Evolutionary conservation across 495 filamentous ascomycete species (phyloP).

Genomic region (Penicillium waksmanii): DNA sequence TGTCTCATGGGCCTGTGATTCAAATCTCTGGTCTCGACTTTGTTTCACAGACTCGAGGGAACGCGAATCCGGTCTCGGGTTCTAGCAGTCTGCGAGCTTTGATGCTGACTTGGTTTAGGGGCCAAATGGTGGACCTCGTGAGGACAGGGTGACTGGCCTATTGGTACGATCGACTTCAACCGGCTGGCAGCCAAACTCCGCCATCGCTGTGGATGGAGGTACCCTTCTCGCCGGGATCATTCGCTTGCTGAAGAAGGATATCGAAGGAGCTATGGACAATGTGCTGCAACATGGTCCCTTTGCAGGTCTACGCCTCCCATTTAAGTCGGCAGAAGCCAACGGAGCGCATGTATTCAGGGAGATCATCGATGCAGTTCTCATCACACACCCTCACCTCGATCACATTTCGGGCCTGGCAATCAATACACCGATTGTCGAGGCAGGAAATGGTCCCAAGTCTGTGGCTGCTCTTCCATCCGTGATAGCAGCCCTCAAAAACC

Average conservation of each 20-base stretch:
- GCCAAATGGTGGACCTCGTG: constrained; percentile 84
- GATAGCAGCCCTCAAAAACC: constrained; percentile 83
- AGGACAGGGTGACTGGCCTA: constrained; percentile 86
- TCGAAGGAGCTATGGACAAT: constrained; percentile 35
- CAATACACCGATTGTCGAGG: constrained; percentile 82
- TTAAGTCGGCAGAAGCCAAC: constrained; percentile 68
- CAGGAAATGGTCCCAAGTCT: constrained; percentile 74
- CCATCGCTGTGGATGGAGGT: constrained; percentile 91
- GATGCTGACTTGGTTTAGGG: constrained; percentile 63
- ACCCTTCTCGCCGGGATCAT: constrained; percentile 85
- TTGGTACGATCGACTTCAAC: constrained; percentile 81
- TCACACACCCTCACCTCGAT: constrained; percentile 94
- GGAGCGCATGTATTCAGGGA: constrained; percentile 75
- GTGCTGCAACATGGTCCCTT: constrained; percentile 64
- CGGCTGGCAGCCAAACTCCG: constrained; percentile 75
- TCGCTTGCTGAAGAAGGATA: constrained; percentile 65
- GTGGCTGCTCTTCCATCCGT: constrained; percentile 84
- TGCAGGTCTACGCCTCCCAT: constrained; percentile 68
- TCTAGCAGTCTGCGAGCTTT: constrained; percentile 18
- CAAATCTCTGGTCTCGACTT: not conserved
- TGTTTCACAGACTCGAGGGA: constrained; percentile 5
- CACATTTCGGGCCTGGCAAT: constrained; percentile 90
- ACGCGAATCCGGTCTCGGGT: constrained; percentile 19
- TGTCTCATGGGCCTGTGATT: constrained; percentile 6
- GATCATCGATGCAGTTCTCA: constrained; percentile 82